Evolutionary conservation across 495 filamentous ascomycete genomes (phyloP).

Genomic region (Niebla homalea): DNA sequence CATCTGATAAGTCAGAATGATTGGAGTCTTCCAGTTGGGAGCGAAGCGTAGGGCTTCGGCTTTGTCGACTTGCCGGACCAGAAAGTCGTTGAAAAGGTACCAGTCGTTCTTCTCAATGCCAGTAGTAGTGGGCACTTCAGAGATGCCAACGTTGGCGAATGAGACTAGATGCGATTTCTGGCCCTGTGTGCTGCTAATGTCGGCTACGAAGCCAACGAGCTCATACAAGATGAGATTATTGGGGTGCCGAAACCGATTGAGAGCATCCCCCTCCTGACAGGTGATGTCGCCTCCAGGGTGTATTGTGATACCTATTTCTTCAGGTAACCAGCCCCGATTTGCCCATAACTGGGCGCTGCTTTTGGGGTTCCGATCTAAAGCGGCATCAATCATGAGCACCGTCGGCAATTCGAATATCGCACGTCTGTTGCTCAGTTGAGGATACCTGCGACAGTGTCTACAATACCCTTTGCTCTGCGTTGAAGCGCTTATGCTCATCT

Average conservation of each 20-base stretch:
- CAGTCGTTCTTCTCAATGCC: conserved; percentile 44
- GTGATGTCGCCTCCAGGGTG: conserved; percentile 62
- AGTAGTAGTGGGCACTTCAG: neutral
- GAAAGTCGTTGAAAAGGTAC: conserved; percentile 96
- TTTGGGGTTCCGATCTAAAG: conserved; percentile 48
- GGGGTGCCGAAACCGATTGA: conserved; percentile 40
- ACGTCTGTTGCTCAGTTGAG: conserved; percentile 65
- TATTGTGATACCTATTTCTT: conserved; percentile 78
- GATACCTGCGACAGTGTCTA: conserved; percentile 72
- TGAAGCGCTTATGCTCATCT: conserved; percentile 75
- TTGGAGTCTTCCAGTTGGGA: conserved; percentile 72
- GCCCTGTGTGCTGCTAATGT: conserved; percentile 69
- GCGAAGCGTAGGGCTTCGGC: conserved; percentile 80
- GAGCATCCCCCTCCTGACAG: conserved; percentile 80
- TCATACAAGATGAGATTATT: conserved; percentile 73
- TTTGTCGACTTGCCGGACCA: conserved; percentile 63
- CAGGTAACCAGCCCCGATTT: conserved; percentile 77
- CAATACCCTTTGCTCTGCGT: conserved; percentile 81
- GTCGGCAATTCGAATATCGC: conserved; percentile 66
- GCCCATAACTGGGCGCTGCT: conserved; percentile 66
- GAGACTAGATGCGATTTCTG: conserved; percentile 87
- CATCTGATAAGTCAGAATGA: conserved; percentile 71
- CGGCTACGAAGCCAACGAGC: conserved; percentile 77
- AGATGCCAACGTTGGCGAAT: conserved; percentile 56
- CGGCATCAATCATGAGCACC: conserved; percentile 74